Evolutionary conservation across 225 moss, liverwort and hornwort species (phyloP), one percentile per base, ranked within the genome.

Genomic region (Pseudoscleropodium purum): DNA sequence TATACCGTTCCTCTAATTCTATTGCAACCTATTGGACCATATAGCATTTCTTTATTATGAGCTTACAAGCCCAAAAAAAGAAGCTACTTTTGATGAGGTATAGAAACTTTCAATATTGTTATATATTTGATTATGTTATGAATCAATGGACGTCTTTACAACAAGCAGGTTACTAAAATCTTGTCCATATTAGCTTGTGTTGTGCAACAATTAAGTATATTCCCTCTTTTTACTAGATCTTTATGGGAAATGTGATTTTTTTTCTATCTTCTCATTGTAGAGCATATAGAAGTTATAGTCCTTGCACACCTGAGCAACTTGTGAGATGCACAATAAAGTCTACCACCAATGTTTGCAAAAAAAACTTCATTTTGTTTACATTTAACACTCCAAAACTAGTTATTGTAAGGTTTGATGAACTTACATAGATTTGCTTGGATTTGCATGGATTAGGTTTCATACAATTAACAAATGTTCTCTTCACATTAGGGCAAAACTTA

Each of bases 11-110:
- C 39, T 78, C 80, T 89, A 75, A 65, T 88, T 56, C 75, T 31
- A 18, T 89, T 84, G 69, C 54, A 18, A 86, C 60, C 65, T 78
- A 34, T 21, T 70, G 82, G 84, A 89, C 84, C 85, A 43, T 90
- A 85, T 75, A 31, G 37, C 81, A 67, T 59, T 91, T 88, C 90
- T 94, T 91, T 68, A 95, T 92, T 87, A 88, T 90, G 37, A 87
- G 59, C 45, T 91, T 80, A 73, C 93, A 98, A 96, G 98, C 97
- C 87, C 94, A 95, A 91, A 96, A 36, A 94, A 97, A 84, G 98
- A 98, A 92, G 97, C 98, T 11, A 91, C 91, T 85, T 98, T 97
- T 93, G 97, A 97, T 78, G 97, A 98, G 97, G 97, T 96, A 83
- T 80, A 16, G 69, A 87, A 78, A 80, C 61, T 52, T 67, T 64